phyloP scores from a whole-genome alignment of 2,329 filamentous ascomycete genomes.

The Calonectria ilicicola region DNA sequence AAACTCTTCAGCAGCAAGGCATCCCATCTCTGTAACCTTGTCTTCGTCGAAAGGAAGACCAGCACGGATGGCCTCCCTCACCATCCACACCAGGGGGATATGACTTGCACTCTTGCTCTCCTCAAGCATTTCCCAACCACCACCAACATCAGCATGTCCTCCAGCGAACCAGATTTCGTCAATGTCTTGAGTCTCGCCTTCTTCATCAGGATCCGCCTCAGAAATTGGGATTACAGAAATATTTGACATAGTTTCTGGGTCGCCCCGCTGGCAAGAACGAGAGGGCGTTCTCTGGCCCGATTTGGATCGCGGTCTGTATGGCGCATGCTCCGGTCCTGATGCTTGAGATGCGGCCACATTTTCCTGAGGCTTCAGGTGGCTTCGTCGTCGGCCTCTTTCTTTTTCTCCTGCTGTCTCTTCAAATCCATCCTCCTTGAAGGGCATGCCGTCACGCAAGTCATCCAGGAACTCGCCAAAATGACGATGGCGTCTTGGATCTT shows the following conservation, averaged over 20 bases:
- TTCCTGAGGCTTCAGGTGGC: slow-evolving; percentile 28
- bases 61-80: slow-evolving; percentile 68
- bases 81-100: slow-evolving; percentile 78
- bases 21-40: slow-evolving; percentile 76
- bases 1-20: slow-evolving; percentile 46
- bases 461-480: slow-evolving; percentile 41
- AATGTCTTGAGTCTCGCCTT: slow-evolving; percentile 74
- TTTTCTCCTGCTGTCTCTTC: slow-evolving; percentile 6
- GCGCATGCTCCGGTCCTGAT: slow-evolving; percentile 47
- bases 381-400: slow-evolving; percentile 28
- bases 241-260: slow-evolving; percentile 46
- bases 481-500: slow-evolving; percentile 30
- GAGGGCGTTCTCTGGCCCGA: slow-evolving; percentile 46
- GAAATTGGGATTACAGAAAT: slow-evolving; percentile 44
- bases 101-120: slow-evolving; percentile 74
- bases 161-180: slow-evolving; percentile 86
- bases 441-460: slow-evolving; percentile 30
- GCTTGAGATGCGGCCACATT: slow-evolving; percentile 10
- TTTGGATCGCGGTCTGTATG: slow-evolving; percentile 56
- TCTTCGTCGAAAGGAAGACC: slow-evolving; percentile 78
- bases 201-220: slow-evolving; percentile 53
- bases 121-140: slow-evolving; percentile 74
- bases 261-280: slow-evolving; percentile 18
- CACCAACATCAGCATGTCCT: slow-evolving; percentile 82
- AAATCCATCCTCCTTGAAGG: neutral